Conservation (phyloP, 179 eudicot genomes). For the Nepenthes alata region DNA sequence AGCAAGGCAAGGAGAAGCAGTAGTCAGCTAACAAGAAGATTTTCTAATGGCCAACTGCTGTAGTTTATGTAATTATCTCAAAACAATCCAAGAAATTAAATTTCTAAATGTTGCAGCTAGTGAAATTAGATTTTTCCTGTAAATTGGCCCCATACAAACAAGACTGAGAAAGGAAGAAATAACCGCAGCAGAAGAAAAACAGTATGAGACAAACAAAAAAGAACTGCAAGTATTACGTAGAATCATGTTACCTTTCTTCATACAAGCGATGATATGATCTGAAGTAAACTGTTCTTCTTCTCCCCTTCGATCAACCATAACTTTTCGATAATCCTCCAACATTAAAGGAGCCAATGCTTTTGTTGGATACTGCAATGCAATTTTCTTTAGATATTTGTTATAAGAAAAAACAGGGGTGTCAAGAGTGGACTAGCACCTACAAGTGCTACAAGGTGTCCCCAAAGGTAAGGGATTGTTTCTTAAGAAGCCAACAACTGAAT, state of each 20-base stretch:
- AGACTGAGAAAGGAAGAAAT: not conserved
- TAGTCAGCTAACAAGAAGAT: no score
- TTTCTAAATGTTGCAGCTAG: no score
- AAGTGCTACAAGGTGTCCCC: no score
- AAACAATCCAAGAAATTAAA: no score
- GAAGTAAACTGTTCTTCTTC: constrained; percentile 72
- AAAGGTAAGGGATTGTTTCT: no score
- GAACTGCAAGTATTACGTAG: not conserved
- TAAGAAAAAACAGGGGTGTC: not conserved
- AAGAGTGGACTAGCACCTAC: not conserved
- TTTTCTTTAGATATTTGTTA: not conserved
- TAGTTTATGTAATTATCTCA: no score
- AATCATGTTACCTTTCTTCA: constrained; percentile 55
- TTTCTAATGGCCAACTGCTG: no score
- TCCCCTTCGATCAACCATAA: constrained; percentile 78
- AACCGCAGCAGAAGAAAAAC: not conserved
- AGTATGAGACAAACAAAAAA: not conserved
- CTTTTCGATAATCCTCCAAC: constrained; percentile 81
- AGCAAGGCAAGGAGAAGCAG: no score
- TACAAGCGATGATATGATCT: constrained; percentile 54
- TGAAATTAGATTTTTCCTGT: no score
- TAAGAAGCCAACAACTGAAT: no score
- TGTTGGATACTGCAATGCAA: constrained; percentile 60
- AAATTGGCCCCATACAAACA: no score
- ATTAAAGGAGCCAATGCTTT: constrained; percentile 79